A percentile compares a stretch with the other conserved stretches of the same genome.
Conservation (phyloP, 495 filamentous ascomycete genomes). For the Xylaria palmicola region DNA sequence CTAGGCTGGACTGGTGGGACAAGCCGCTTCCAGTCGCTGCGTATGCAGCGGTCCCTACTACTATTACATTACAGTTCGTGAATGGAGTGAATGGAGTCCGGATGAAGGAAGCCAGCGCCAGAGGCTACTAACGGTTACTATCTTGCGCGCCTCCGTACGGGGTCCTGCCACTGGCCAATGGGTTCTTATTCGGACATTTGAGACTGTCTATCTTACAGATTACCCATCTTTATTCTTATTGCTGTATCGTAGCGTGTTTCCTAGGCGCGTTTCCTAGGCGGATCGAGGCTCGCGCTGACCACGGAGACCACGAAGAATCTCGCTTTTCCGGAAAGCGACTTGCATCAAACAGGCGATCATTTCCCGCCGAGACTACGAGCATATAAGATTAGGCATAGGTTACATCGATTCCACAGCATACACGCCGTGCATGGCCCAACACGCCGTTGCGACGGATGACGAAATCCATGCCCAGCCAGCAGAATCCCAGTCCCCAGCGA, state of each 20-base stretch:
- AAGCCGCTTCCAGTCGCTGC: neutral
- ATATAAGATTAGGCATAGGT: constrained; percentile 2
- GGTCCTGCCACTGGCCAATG: constrained; percentile 28
- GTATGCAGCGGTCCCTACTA: no score
- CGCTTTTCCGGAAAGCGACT: constrained; percentile 10
- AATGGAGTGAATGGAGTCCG: no score
- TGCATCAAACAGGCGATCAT: constrained; percentile 5
- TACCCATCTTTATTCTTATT: constrained; percentile 26
- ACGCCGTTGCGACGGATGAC: neutral
- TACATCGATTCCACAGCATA: neutral
- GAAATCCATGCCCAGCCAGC: neutral
- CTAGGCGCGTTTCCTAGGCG: constrained; percentile 1
- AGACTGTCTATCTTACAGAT: constrained; percentile 21
- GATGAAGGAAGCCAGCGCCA: constrained; percentile 15
- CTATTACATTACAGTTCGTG: no score
- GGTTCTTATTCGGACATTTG: constrained; percentile 35
- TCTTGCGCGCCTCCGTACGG: constrained; percentile 19
- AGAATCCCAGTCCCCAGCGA: neutral
- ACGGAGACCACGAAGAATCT: neutral
- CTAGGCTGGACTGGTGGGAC: neutral
- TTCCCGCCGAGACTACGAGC: neutral
- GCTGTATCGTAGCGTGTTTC: no score
- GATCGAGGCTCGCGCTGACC: neutral
- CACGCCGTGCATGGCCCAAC: neutral
- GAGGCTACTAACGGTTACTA: neutral